Conservation (phyloP, 768 basidiomycete genomes). For the Mycena alexandri region DNA sequence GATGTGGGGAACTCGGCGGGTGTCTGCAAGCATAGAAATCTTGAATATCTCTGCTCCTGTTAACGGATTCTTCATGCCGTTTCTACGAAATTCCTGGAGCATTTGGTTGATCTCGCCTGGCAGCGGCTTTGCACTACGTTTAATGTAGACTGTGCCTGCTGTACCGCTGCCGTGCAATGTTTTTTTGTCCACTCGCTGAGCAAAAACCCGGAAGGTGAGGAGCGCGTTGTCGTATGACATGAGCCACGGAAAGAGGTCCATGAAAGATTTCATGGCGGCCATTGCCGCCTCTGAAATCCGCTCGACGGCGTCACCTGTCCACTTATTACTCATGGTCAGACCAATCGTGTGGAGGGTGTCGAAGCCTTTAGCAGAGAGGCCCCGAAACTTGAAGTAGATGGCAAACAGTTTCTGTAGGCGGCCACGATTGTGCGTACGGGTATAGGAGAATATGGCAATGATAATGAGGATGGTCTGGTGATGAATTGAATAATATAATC, state of each 20-base stretch:
- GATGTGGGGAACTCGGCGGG: constrained; percentile 27
- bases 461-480: constrained; percentile 8
- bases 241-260: constrained; percentile 46
- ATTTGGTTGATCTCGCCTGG: constrained; percentile 33
- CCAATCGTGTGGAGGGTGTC: constrained; percentile 42
- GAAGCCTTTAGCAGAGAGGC: constrained; percentile 39
- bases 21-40: constrained; percentile 33
- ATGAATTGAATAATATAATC: neutral
- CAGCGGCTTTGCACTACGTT: constrained; percentile 39
- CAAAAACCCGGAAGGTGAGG: constrained; percentile 50
- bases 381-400: constrained; percentile 42
- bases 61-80: constrained; percentile 42
- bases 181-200: constrained; percentile 53
- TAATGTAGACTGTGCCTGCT: constrained; percentile 51
- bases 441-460: constrained; percentile 11
- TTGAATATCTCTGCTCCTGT: constrained; percentile 41
- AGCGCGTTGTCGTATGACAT: constrained; percentile 55
- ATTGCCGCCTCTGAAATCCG: constrained; percentile 45
- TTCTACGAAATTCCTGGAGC: constrained; percentile 39
- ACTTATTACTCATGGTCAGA: constrained; percentile 43
- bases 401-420: constrained; percentile 44
- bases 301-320: constrained; percentile 36
- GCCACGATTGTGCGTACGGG: constrained; percentile 9
- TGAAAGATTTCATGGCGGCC: constrained; percentile 39
- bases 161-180: constrained; percentile 52